Base-by-base conservation (phyloP, 2,329 filamentous ascomycete genomes). In the Arachnomyces sp. region DNA sequence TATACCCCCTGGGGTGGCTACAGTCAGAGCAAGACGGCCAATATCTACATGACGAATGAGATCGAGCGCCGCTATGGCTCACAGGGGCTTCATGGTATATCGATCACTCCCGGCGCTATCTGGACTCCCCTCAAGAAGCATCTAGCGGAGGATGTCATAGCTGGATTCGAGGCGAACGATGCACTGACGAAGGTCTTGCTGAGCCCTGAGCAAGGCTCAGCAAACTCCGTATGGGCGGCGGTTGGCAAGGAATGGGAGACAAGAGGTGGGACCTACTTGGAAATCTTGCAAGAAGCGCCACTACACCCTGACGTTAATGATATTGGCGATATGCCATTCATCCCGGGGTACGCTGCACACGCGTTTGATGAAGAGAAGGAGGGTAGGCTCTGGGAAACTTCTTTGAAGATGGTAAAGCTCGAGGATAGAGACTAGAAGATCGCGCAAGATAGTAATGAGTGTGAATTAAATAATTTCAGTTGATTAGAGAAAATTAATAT, bases 21-120 rank as follows among this genome's bases (percentile, higher is more conserved):
- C 43, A 66, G 60, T 0, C 66, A 73, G 46, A 59, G 62, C 36
- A 78, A 78, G 47, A 62, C 65, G 0, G 72, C 74, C 11, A 74
- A 71, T 42, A 63, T 75, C 14, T 71, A 65, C 46, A 67, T 71
- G 39, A 66, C 72, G 3, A 73, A 69, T 43, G 63, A 74, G 41
- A 61, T 77, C 18, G 72, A 76, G 25, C 62, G 72, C 1, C 62
- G 61, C 0, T 75, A 73, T 45, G 69, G 66, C 2, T 17, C 52
- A 0, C 49, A 56, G 3, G 65, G 68, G 2, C 45, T 78, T 0
- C 71, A 72, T 39, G 70, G 61, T 0, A 52, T 58, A 11, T 61
- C 60, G 14, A 40, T 74, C 4, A n/a, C n/a, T n/a, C n/a, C n/a
- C n/a, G n/a, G n/a, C n/a, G n/a, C n/a, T n/a, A n/a, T n/a, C n/a